Base-by-base conservation (phyloP, 106 monocot genomes). In the Dendrobium catenatum region DNA sequence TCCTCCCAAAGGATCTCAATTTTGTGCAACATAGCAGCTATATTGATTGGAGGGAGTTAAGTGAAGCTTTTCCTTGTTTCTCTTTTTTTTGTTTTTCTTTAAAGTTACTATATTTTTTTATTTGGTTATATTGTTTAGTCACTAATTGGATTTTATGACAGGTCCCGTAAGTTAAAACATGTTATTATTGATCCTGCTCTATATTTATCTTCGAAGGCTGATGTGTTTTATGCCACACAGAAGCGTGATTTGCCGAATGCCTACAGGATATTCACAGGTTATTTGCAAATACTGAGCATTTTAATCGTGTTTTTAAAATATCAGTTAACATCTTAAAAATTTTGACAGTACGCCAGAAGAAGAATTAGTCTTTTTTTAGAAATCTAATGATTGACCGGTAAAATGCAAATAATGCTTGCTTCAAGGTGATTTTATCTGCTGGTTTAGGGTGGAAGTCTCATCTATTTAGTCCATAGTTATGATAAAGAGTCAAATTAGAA, bases 171-270 rank as follows among this genome's bases (percentile, higher is more conserved):
- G 73, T 55, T 92, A 83, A 95, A 85, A 75, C 91, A 88, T 19
- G 88, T 94, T 47, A 84, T 98, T 82, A 88, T 98, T 77, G 97
- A 98, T 91, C 92, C 94, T 51, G 85, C 92, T 78, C 91, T 98
- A 26, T 91, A 95, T 83, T 81, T 85, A 47, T 89, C 91, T 68
- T 67, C 84, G 11, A 91, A 86, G 86, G 73, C 80, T 26, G 91
- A 88, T 68, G 75, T 95, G 18, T 89, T 94, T 78, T 98, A 95
- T 85, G 93, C 89, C 75, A 95, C 94, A 47, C 92, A 98, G 83
- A 92, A 91, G 85, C 92, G 97, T 68, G 89, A 93, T 47, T 75
- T 98, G 61, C 97, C 97, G 77, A 87, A 85, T 86, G 94, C 97
- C 13, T 93, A 84, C 76, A 89, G 64, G 76, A 77, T 98, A 89